phyloP scores from a whole-genome alignment of 83 land plant genomes.

The Picea abies region DNA sequence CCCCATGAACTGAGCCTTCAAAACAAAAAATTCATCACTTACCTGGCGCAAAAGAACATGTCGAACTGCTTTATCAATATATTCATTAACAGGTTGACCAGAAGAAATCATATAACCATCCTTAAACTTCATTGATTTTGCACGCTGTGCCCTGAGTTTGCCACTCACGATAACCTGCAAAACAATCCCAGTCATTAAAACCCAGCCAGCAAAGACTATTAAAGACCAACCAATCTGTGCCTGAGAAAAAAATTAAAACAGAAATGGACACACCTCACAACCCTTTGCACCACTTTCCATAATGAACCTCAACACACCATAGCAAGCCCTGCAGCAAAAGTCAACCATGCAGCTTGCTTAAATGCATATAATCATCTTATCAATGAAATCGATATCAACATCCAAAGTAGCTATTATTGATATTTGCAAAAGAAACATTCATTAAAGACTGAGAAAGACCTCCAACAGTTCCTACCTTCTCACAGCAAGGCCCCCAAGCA shows the following conservation, averaged over 20 bases:
- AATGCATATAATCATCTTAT: neutral
- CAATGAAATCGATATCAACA: neutral
- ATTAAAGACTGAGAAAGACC: neutral
- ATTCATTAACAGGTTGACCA: slow-evolving; percentile 57
- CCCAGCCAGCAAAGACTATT: neutral
- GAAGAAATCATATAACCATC: slow-evolving; percentile 67
- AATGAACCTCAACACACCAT: slow-evolving; percentile 67
- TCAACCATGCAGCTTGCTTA: neutral
- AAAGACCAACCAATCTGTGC: neutral
- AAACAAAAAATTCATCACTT: neutral
- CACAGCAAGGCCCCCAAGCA: slow-evolving; percentile 72
- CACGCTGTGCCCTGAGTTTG: slow-evolving; percentile 56
- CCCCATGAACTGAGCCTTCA: neutral
- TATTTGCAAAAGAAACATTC: neutral
- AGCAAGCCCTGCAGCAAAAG: slow-evolving; percentile 52
- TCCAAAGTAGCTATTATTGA: neutral
- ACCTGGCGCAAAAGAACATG: slow-evolving; percentile 65
- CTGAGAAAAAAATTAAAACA: neutral
- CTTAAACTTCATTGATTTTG: slow-evolving; percentile 63
- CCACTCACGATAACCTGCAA: slow-evolving; percentile 57
- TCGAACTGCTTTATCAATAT: slow-evolving; percentile 58
- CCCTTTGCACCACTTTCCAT: slow-evolving; percentile 87
- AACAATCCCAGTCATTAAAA: neutral
- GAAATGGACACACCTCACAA: slow-evolving; percentile 45
- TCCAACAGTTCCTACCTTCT: slow-evolving; percentile 38